Conservation (phyloP, 805 yeast genomes). For the Yarrowia sp. region DNA sequence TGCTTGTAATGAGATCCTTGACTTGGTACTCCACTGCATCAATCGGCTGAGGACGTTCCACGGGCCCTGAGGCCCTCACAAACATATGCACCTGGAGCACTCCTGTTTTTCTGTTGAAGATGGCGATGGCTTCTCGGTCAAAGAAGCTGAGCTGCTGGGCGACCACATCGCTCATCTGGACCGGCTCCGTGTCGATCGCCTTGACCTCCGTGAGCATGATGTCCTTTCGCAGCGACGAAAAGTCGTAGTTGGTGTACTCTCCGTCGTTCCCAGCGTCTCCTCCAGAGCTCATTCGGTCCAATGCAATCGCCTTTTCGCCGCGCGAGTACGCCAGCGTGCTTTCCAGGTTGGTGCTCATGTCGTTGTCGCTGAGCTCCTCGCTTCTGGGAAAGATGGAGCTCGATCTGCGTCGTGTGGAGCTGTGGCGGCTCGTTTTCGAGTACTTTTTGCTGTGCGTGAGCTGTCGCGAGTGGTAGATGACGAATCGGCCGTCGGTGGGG, state of each 20-base stretch:
- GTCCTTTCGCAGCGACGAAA: slow-evolving; percentile 53
- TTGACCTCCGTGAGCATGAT: slow-evolving; percentile 60
- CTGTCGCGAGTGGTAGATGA: slow-evolving; percentile 56
- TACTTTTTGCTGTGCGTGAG: slow-evolving; percentile 33
- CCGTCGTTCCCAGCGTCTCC: slow-evolving; percentile 36
- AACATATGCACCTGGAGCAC: slow-evolving; percentile 54
- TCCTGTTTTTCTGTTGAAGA: slow-evolving; percentile 46
- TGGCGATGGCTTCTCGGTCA: slow-evolving; percentile 60
- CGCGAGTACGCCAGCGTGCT: slow-evolving; percentile 29
- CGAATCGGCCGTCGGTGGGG: slow-evolving; percentile 46
- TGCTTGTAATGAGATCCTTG: slow-evolving; percentile 41
- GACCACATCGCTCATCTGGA: slow-evolving; percentile 29
- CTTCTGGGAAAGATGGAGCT: slow-evolving; percentile 24
- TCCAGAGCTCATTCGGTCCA: slow-evolving; percentile 30
- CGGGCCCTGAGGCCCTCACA: slow-evolving; percentile 39
- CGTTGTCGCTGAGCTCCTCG: slow-evolving; percentile 27
- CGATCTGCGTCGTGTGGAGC: slow-evolving; percentile 29
- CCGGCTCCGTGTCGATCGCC: slow-evolving; percentile 41
- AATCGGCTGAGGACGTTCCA: slow-evolving; percentile 41
- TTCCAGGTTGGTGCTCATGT: slow-evolving; percentile 30
- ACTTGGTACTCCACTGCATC: slow-evolving; percentile 38
- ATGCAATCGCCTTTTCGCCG: slow-evolving; percentile 31
- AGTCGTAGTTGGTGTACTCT: slow-evolving; percentile 1
- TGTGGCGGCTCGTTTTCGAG: slow-evolving; percentile 21
- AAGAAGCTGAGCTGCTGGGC: slow-evolving; percentile 45